Evolutionary conservation across 2,329 filamentous ascomycete species (phyloP).

Genomic region (Ceratocystis variospora): DNA sequence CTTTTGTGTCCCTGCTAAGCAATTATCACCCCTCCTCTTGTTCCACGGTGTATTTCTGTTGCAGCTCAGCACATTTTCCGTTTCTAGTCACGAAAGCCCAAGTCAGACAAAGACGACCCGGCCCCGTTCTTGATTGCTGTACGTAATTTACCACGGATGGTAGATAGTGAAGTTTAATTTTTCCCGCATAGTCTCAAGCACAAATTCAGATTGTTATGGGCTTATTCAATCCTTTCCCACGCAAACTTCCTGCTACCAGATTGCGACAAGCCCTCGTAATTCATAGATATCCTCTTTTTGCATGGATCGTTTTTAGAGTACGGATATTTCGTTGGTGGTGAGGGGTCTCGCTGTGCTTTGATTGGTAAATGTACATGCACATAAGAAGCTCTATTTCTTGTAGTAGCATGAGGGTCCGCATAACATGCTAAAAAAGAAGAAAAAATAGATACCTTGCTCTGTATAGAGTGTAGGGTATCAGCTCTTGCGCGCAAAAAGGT

Average conservation of each 20-base stretch:
- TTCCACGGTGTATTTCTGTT: not conserved
- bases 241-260: too few relatives aligned
- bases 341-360: not conserved
- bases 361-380: not conserved
- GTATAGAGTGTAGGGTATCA: not conserved
- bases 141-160: not conserved
- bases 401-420: not conserved
- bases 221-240: too few relatives aligned
- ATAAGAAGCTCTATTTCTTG: not conserved
- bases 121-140: not conserved
- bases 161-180: too few relatives aligned
- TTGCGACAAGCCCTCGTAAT: too few relatives aligned
- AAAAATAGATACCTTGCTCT: not conserved
- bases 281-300: too few relatives aligned
- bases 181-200: too few relatives aligned
- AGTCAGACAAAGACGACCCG: not conserved
- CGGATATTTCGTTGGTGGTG: not conserved
- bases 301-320: too few relatives aligned
- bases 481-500: not conserved
- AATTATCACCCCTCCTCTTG: not conserved
- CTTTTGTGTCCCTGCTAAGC: not conserved
- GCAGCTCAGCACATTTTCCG: not conserved
- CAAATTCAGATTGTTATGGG: too few relatives aligned
- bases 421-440: not conserved
- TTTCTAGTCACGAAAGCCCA: too few relatives aligned